Conservation (phyloP, 192 early-diverging fungal genomes). For the Spinellus fusiger region DNA sequence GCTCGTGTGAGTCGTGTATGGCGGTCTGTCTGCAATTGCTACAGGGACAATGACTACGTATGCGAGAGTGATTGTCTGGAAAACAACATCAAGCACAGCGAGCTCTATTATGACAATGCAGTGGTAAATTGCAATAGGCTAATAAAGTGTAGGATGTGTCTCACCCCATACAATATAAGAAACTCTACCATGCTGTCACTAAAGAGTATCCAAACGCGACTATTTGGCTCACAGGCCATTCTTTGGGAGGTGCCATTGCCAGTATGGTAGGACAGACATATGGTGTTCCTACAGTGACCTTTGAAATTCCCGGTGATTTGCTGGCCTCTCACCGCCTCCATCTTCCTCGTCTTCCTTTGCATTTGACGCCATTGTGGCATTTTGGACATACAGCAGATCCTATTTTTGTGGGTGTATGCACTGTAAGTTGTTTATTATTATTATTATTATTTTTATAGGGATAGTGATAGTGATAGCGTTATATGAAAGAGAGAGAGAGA, state of each 20-base stretch:
- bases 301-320: constrained; percentile 78
- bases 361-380: constrained; percentile 74
- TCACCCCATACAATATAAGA: constrained; percentile 14
- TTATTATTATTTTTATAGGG: no score
- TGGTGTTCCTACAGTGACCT: constrained; percentile 79
- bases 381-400: constrained; percentile 90
- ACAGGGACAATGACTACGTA: constrained; percentile 41
- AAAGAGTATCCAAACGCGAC: constrained; percentile 60
- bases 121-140: constrained; percentile 26
- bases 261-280: constrained; percentile 78
- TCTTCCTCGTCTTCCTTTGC: constrained; percentile 49
- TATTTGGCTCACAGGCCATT: constrained; percentile 83
- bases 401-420: constrained; percentile 83
- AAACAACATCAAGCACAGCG: constrained; percentile 49
- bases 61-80: constrained; percentile 61
- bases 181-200: constrained; percentile 62
- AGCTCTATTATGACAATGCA: constrained; percentile 48
- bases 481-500: no score
- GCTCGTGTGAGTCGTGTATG: constrained; percentile 81
- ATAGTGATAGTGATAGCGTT: no score
- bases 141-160: not conserved
- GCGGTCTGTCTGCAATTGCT: constrained; percentile 85
- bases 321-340: constrained; percentile 76
- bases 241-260: constrained; percentile 66
- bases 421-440: constrained; percentile 10